Percentiles rank a stretch among this genome's conserved stretches.
Conservation (phyloP, 495 filamentous ascomycete species). For the Aspergillus kassunensis region DNA sequence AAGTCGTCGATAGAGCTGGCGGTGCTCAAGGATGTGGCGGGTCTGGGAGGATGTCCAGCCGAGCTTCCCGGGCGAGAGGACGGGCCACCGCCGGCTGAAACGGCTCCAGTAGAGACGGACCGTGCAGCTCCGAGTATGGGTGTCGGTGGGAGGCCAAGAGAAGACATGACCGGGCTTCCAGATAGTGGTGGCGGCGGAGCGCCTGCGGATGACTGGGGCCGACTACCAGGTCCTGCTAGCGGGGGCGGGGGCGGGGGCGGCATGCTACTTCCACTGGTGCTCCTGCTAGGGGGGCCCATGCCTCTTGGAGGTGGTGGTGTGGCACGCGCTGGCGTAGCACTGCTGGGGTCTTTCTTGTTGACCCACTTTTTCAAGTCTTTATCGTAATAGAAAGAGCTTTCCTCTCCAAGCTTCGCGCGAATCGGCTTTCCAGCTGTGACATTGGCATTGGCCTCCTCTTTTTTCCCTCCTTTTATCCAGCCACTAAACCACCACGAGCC, state of each 20-base stretch:
- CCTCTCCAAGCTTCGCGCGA: constrained; percentile 91
- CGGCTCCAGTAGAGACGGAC: constrained; percentile 35
- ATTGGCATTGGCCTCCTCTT: constrained; percentile 61
- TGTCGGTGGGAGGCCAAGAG: constrained; percentile 30
- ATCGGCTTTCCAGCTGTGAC: constrained; percentile 65
- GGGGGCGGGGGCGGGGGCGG: constrained; percentile 37
- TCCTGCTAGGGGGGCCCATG: constrained; percentile 39
- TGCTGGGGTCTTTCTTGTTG: constrained; percentile 77
- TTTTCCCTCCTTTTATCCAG: constrained; percentile 75
- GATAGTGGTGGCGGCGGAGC: constrained; percentile 33
- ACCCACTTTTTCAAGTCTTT: constrained; percentile 94
- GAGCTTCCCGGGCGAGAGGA: constrained; percentile 30
- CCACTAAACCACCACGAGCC: constrained; percentile 76
- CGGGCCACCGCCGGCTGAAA: constrained; percentile 33
- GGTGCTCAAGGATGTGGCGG: constrained; percentile 66
- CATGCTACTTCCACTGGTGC: constrained; percentile 34
- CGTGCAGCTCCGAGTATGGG: constrained; percentile 23
- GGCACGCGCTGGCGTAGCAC: constrained; percentile 44
- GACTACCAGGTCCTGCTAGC: constrained; percentile 27
- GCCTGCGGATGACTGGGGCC: constrained; percentile 39
- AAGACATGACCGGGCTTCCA: constrained; percentile 37
- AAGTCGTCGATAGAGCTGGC: constrained; percentile 85
- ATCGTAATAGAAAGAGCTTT: constrained; percentile 90
- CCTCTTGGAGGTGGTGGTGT: constrained; percentile 51
- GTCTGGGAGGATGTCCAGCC: constrained; percentile 39